Evolutionary conservation across 306 rosid species (phyloP), one percentile per base, ranked within the genome.

Genomic region (Vicia villosa): DNA sequence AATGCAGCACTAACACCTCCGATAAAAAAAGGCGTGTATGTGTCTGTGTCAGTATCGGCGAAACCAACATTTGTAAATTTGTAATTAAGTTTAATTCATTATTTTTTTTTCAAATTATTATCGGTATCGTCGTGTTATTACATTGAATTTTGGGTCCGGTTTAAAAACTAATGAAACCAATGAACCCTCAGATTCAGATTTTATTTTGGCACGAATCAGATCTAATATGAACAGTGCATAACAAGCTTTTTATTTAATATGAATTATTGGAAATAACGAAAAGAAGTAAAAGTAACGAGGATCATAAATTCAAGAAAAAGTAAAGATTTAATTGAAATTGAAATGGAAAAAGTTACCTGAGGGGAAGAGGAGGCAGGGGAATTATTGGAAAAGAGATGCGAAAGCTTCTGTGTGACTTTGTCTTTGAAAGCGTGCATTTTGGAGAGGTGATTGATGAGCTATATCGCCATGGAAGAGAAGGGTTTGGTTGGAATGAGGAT

Each of bases 401-500:
- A 84, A 13, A 94, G 49, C 77, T 75, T 94, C 74, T 80, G 84
- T 1, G 88, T 64, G 17, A 95, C 83, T 63, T 83, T 95, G 5
- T 91, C 89, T 72, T 72, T 95, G 54, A 95, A 76, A 43, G 91
- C 17, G n/a, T 82, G 8, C 99, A 88, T 90, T 56, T 36, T 70
- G 64, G 55, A 62, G 64, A 14, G 47, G 4, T 63, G 61, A 14
- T 12, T 26, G 37, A 28, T 56, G 56, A 54, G 46, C 61, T 78
- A 66, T 30, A 51, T 26, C 6, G 38, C 77, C 82, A 82, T 77
- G 3, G 56, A 5, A 17, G n/a, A 38, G 14, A 41, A 12, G 30
- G 69, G 8, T 37, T 61, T 37, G 34, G 5, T 49, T 68, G 12
- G 49, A 30, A 66, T 19, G 62, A 67, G 63, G 37, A 77, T 14